Base-by-base conservation (phyloP, 805 yeast species). In the Cyberlindnera petersonii region DNA sequence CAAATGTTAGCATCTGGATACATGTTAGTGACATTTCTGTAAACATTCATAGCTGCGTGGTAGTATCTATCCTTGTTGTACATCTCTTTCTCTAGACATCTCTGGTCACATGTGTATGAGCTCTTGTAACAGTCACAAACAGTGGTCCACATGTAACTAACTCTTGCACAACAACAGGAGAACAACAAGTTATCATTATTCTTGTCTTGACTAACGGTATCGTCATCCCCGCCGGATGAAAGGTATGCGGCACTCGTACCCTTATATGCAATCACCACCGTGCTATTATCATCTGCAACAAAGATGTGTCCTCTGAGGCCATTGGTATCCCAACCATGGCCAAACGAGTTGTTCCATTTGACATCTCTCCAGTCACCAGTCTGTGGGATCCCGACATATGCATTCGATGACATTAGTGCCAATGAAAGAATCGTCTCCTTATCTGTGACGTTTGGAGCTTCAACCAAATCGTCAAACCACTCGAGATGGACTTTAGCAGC, bases 121-220 rank as follows among this genome's bases (percentile, higher is more conserved):
- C 75, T 77, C 45, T 79, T 75, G 56, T 82, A 91, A 58, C 98
- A 93, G 60, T 88, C 96, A 63, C 98, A 93, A 1, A 88, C 98
- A 0, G 97, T 84, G 7, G 82, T 77, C 98, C 98, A 93, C 61
- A 86, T 63, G 48, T 87, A 88, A 26, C 93, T 77, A 2, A 91
- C 82, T 26, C 97, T 72, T 0, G 96, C 98, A 64, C 98, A 93
- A 60, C 98, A 93, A 60, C 98, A 93, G 9, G 94, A 85, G 58
- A 93, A 93, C 24, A 93, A 63, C 41, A 91, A 56, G 55, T 93
- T 93, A 59, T 93, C 98, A 58, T 91, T 93, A 21, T 72, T 61
- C 59, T 86, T 87, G 58, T 93, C 98, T 43, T 77, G 79, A 1
- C 71, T 76, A 0, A 84, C 81, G 0, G 98, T 91, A 35, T 83